Conservation (phyloP, 371 early-diverging fungal genomes). For the Smittium mucronatum region DNA sequence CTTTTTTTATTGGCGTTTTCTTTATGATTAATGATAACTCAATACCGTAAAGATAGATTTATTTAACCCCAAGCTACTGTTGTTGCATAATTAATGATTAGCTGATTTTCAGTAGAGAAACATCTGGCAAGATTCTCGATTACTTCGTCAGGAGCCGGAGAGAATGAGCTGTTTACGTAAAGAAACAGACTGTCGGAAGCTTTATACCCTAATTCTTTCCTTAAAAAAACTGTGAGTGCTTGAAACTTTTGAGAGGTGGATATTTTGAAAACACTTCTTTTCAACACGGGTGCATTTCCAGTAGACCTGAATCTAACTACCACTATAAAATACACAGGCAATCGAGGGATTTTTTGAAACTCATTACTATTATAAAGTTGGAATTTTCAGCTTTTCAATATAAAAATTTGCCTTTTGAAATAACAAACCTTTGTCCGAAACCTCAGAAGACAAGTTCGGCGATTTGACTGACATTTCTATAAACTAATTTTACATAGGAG, state of each 20-base stretch:
- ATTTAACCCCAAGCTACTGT: conserved; percentile 80
- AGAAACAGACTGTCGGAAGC: conserved; percentile 67
- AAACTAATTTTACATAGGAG: neutral
- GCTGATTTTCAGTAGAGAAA: conserved; percentile 62
- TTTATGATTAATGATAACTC: too few species aligned
- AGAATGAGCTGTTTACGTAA: conserved; percentile 84
- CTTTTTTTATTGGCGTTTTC: too few species aligned
- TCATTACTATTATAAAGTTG: neutral
- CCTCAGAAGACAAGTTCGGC: conserved; percentile 5
- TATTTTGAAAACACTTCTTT: conserved; percentile 71
- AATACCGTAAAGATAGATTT: too few species aligned
- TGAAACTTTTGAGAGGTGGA: conserved; percentile 67
- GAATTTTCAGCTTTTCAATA: neutral
- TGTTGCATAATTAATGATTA: conserved; percentile 79
- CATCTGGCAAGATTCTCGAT: conserved; percentile 70
- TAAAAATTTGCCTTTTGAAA: neutral
- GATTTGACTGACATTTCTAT: neutral
- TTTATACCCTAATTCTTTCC: conserved; percentile 66
- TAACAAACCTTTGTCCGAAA: conserved; percentile 1
- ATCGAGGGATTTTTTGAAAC: neutral
- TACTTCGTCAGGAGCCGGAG: conserved; percentile 87
- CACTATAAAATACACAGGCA: conserved; percentile 35
- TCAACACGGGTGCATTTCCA: conserved; percentile 85
- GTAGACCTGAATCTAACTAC: conserved; percentile 73
- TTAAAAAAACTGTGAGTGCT: conserved; percentile 66